These are phyloP conservation scores for Saturnispora galanensis DNA, from an alignment of 805 yeast genomes.

Conservation along the genomic window DNA sequence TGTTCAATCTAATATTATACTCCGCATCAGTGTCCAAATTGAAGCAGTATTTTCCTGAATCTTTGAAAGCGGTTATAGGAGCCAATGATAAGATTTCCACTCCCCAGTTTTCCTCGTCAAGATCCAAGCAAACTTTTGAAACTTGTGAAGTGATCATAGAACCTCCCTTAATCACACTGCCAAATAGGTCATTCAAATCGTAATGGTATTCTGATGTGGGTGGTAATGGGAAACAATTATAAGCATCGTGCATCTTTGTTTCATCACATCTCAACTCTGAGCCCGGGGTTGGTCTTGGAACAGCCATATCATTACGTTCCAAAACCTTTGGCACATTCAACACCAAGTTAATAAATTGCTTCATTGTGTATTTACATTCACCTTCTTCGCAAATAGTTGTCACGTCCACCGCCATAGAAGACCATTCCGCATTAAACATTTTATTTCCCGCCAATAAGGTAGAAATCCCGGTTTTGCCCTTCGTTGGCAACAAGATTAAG, in stretches of 20 bases:
- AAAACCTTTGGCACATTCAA: constrained; percentile 59
- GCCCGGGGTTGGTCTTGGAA: constrained; percentile 73
- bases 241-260: constrained; percentile 45
- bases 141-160: constrained; percentile 43
- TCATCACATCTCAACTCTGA: constrained; percentile 66
- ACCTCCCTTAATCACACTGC: constrained; percentile 54
- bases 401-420: constrained; percentile 81
- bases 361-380: constrained; percentile 43
- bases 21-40: constrained; percentile 15
- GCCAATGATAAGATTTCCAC: constrained; percentile 11
- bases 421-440: constrained; percentile 89
- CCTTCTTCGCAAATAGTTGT: constrained; percentile 38
- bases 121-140: constrained; percentile 35
- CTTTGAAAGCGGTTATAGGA: background rate
- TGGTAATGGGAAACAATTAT: constrained; percentile 72
- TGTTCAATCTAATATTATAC: constrained; percentile 31
- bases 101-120: constrained; percentile 37
- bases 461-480: constrained; percentile 83
- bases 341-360: constrained; percentile 62
- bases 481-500: constrained; percentile 78
- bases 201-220: constrained; percentile 39
- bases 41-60: constrained; percentile 17
- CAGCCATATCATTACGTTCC: constrained; percentile 54
- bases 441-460: constrained; percentile 83
- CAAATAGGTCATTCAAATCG: constrained; percentile 58